Percentiles rank a stretch among this genome's conserved stretches.
These are phyloP conservation scores for Voacanga thouarsii DNA, from an alignment of 257 asterid species.

Conservation along the genomic window DNA sequence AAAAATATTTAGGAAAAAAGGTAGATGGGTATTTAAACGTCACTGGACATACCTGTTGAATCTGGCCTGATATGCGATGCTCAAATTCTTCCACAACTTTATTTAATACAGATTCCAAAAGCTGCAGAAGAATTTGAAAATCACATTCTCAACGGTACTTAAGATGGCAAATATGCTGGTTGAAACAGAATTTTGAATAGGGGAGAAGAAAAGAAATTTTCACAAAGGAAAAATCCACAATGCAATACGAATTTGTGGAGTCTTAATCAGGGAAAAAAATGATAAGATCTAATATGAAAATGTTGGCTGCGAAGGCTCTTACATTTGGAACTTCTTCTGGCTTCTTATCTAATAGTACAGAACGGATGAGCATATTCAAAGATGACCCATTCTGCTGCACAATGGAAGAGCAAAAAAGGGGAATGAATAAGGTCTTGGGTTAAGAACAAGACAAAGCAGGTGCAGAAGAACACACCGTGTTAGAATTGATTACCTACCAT, in stretches of 20 bases:
- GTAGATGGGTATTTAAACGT: not conserved
- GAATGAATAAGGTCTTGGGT: not conserved
- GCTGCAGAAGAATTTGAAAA: conserved; percentile 41
- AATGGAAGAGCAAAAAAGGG: conserved; percentile 3
- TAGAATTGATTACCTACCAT: conserved; percentile 41
- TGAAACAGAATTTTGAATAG: not conserved
- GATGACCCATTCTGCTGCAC: conserved; percentile 70
- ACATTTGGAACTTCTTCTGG: conserved; percentile 93
- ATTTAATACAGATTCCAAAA: conserved; percentile 78
- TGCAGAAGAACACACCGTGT: not conserved
- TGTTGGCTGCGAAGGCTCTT: conserved; percentile 22
- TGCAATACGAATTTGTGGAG: not conserved
- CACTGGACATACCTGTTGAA: conserved; percentile 46
- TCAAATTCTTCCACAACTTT: conserved; percentile 91
- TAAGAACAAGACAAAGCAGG: conserved; percentile 5
- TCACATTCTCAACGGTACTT: conserved; percentile 20
- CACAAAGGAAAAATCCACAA: not conserved
- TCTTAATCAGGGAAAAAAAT: not conserved
- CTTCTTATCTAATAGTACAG: conserved; percentile 72
- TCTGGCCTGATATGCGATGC: conserved; percentile 60
- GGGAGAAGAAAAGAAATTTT: not conserved
- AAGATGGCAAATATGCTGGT: not conserved
- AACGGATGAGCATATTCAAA: conserved; percentile 71
- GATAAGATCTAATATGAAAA: not conserved
- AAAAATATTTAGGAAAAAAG: not conserved